Evolutionary conservation across 345 rosid genomes (phyloP).

Genomic region (Eucalyptus microcorys): DNA sequence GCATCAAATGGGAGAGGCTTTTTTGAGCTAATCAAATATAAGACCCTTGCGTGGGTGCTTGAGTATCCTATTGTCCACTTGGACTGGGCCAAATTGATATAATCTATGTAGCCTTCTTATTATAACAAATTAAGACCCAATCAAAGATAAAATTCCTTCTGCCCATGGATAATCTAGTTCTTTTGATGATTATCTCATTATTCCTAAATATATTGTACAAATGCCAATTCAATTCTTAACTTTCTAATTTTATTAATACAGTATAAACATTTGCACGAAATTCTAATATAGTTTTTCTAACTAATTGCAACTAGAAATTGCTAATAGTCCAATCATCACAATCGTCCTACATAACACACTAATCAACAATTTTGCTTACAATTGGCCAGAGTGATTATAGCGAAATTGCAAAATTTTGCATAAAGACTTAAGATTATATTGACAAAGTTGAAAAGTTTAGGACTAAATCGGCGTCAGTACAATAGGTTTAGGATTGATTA

Average conservation of each 20-base stretch:
- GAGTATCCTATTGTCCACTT: neutral
- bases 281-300: rapidly evolving
- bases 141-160: neutral
- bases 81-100: rapidly evolving
- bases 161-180: neutral
- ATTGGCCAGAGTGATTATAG: rapidly evolving
- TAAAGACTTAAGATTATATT: no score
- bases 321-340: rapidly evolving
- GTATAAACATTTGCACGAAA: rapidly evolving
- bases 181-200: neutral
- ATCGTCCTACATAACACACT: rapidly evolving
- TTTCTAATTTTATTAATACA: no score
- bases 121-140: neutral
- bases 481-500: neutral
- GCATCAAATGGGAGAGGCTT: no score
- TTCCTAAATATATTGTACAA: rapidly evolving
- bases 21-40: no score
- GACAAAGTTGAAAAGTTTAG: no score
- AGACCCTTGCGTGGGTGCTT: neutral
- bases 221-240: rapidly evolving
- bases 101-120: neutral
- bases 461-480: no score
- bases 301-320: rapidly evolving
- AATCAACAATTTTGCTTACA: rapidly evolving
- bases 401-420: rapidly evolving